Conservation (phyloP, 106 monocot species). For the Phalaenopsis aphrodite region DNA sequence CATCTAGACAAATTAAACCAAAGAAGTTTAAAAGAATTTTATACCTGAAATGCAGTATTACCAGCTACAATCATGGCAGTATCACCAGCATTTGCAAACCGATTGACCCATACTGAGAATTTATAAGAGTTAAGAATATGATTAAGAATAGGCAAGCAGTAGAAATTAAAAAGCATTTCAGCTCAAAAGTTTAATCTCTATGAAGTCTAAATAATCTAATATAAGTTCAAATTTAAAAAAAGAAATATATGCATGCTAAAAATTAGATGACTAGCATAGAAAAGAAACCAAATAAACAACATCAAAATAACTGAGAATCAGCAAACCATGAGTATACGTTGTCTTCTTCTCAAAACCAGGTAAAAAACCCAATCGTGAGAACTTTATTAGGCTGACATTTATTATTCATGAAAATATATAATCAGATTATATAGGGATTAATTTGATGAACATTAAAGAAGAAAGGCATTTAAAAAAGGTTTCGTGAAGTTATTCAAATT, state of each 20-base stretch:
- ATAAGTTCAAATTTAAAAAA: not conserved
- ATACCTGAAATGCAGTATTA: slow-evolving; percentile 65
- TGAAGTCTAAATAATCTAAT: not conserved
- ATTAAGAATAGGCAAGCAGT: not conserved
- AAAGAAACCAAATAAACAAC: not conserved
- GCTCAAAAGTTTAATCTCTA: not conserved
- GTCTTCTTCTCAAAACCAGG: not conserved
- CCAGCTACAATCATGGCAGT: slow-evolving; percentile 80
- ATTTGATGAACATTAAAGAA: too few species aligned
- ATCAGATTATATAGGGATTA: too few species aligned
- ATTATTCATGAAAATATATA: too few species aligned
- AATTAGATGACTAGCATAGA: not conserved
- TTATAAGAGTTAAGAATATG: slow-evolving; percentile 4
- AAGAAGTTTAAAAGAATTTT: slow-evolving; percentile 8
- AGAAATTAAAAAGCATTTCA: not conserved
- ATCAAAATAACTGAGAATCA: not conserved
- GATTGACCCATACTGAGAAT: slow-evolving; percentile 82
- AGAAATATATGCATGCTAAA: not conserved
- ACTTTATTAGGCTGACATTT: not conserved
- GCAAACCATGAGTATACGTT: not conserved
- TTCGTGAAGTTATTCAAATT: too few species aligned
- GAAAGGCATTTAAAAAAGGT: too few species aligned
- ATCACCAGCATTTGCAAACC: slow-evolving; percentile 97
- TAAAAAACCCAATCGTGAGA: not conserved
- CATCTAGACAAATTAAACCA: not conserved